Evolutionary conservation across 1,139 yeast species (phyloP), one percentile per base, ranked within the genome.

Genomic region (Geotrichum citri-aurantii): DNA sequence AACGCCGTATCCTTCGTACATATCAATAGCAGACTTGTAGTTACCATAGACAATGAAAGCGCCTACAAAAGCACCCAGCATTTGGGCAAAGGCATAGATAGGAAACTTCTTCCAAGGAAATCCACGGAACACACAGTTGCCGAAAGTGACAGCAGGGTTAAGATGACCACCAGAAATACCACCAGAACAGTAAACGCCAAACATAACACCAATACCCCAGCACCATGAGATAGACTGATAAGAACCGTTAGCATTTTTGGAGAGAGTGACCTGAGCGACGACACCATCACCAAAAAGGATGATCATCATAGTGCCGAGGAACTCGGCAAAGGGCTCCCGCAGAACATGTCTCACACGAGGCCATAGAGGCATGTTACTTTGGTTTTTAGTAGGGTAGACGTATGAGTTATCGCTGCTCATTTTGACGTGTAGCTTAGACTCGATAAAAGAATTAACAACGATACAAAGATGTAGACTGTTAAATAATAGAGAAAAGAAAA

Each of bases 121-220:
- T 12, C 64, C 64, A 37, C 73, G 67, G 61, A 64, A 69, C n/a
- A 70, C 61, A 52, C 70, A 68, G 53, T 65, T 66, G 11, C 70
- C 60, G 17, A 70, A 58, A 10, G 73, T 70, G 46, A 70, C 70
- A 54, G 73, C 72, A 8, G 74, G 73, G 61, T 69, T 71, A 24
- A 70, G 59, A 50, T 70, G 74, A n/a, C 72, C 74, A 24, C 73
- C 74, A 17, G 71, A 67, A 49, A 66, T 60, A 23, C 73, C 72
- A 54, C 72, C 73, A 17, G 70, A 59, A 40, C 62, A 59, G 50
- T 65, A 65, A 71, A 78, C 64, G 24, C 82, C 83, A 66, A 79
- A 67, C 65, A 78, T 77, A 58, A 78, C 82, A 1, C 81, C 83
- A 47, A 78, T 73, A 52, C 81, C 83, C 82, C 82, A 80, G 29